A percentile compares a stretch with the other conserved stretches of the same genome.
These are phyloP conservation scores for Cinnamomum chago DNA, from an alignment of 164 flowering plant genomes.

Conservation along the genomic window DNA sequence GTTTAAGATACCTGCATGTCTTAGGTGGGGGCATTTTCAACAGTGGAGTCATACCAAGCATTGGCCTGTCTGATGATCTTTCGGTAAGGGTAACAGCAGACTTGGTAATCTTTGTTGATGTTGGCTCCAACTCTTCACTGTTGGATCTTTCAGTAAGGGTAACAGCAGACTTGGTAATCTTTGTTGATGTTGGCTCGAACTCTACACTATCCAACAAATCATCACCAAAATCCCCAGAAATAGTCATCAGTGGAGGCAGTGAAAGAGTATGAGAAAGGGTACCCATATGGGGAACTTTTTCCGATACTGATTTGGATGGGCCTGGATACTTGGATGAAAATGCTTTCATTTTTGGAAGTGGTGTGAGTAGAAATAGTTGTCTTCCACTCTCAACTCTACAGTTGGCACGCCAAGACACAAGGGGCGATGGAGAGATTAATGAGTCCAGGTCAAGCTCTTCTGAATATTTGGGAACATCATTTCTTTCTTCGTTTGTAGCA, in stretches of 20 bases:
- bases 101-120: no score
- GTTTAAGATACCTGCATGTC: no score
- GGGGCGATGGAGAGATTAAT: conserved; percentile 85
- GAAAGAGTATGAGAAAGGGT: conserved; percentile 13
- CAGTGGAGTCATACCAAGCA: no score
- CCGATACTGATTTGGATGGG: conserved; percentile 27
- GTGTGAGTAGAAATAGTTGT: conserved; percentile 81
- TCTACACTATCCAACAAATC: conserved; percentile 19
- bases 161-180: no score
- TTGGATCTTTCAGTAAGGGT: background rate
- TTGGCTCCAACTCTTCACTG: no score
- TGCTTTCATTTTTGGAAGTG: conserved; percentile 55
- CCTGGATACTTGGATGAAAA: conserved; percentile 35
- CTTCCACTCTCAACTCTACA: conserved; percentile 56
- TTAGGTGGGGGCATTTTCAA: no score
- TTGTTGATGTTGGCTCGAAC: no score
- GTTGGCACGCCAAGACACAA: conserved; percentile 86
- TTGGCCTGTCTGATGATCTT: no score
- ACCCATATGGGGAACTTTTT: conserved; percentile 16
- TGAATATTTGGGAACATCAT: conserved; percentile 30
- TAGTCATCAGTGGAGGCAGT: conserved; percentile 18
- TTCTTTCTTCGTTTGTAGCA: conserved; percentile 19
- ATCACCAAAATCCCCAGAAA: conserved; percentile 21
- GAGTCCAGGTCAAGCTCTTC: conserved; percentile 31
- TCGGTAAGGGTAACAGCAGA: no score